Base-by-base conservation (phyloP, 495 filamentous ascomycete species). In the Lasiosphaeris hirsuta region DNA sequence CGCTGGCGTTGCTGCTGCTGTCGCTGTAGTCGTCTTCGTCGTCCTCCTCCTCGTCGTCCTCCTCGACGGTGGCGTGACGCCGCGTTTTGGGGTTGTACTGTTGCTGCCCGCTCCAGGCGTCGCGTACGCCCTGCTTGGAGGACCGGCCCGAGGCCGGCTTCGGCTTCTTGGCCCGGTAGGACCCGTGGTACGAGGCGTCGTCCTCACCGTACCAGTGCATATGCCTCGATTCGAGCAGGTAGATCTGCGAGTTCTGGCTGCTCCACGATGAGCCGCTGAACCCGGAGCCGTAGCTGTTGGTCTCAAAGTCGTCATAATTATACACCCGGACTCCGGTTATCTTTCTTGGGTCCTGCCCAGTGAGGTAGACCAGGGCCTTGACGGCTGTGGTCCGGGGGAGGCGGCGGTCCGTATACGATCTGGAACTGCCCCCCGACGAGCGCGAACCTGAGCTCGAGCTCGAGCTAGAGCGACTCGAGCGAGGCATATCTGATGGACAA, bases 241-340 rank as follows among this genome's bases (percentile, higher is more conserved):
- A 59, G n/a, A 65, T 48, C n/a, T 62, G 45, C 45, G 36, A 51
- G 10, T 50, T 44, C 19, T 17, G 14, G 54, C 55, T 62, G 15
- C 39, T 36, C 61, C 63, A 57, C 13, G 59, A 68, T 5, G 53
- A 64, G 7, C 38, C 33, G 14, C 54, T 58, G 44, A 47, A 48
- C 40, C 51, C 14, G n/a, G 62, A 58, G 35, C 50, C 42, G 15
- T 57, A 60, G 57, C 65, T 70, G 15, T 35, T 36, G 1, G 59
- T 40, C 23, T 71, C 66, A 11, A 48, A 58, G 14, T 61, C 57
- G 11, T 57, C 55, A 46, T 55, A 63, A 35, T 63, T 52, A 51
- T 65, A 65, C 33, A 64, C 60, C 13, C 63, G 58, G 30, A 69
- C 39, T 40, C 35, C 55, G 46, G 62, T 68, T 15, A 63, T 62